Evolutionary conservation across 208 protist species (phyloP), one percentile per base, ranked within the genome.

Genomic region (Wallacemonas collosoma): DNA sequence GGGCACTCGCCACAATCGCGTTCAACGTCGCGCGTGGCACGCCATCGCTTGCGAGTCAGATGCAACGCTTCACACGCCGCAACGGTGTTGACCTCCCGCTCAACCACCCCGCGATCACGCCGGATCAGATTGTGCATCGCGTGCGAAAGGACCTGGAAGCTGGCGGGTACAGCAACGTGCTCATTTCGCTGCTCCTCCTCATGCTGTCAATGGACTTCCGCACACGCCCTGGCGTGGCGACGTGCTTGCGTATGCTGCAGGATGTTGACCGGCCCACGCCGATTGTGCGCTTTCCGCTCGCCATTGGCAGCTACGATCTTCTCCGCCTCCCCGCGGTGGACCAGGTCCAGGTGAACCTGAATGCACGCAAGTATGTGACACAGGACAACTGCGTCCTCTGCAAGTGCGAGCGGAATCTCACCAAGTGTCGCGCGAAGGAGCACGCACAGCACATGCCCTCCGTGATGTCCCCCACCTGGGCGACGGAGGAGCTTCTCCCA

Each of bases 251-350:
- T 1, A 79, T 91, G 68, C 57, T 95, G 36, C 73, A 79, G 48
- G 90, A 93, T 26, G 61, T 95, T 60, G 64, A 90, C 62, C 85
- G 87, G 2, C 62, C 68, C 15, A 88, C 76, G 15, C 83, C 87
- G 9, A 81, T 95, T 38, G 40, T 73, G 17, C 87, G 90, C 57
- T 95, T 93, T 40, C 90, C 90, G n/a, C 90, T 95, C 55, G 80
- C 83, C 2, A 26, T 95, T 14, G 90, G 90, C 50, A 58, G 69
- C 43, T 87, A 86, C 61, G 75, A 88, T 57, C 69, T 95, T 5
- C 57, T 95, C 1, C 83, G 77, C 5, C 39, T 95, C 40, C 68
- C 74, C 1, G 58, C 74, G 51, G 68, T 77, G 40, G 56, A 72
- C 14, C 62, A 73, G 26, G 55, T 95, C 35, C 17, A 82, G 15